Conservation (phyloP, 805 yeast genomes). For the Candida parachauliodes region DNA sequence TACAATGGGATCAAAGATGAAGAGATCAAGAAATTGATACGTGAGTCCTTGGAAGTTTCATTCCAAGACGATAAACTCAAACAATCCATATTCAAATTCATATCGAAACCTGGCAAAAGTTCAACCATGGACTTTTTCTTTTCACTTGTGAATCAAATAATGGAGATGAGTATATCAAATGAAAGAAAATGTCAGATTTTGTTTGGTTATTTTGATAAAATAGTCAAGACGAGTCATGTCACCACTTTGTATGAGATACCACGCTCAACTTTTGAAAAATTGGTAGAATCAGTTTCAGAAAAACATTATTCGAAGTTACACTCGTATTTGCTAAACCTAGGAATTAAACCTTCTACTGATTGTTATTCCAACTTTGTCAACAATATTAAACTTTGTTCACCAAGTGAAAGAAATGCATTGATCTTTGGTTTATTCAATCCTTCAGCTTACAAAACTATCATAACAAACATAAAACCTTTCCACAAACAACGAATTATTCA, state of each 20-base stretch:
- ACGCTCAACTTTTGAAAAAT: background rate
- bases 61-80: constrained; percentile 20
- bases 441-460: background rate
- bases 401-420: background rate
- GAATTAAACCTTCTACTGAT: background rate
- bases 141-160: background rate
- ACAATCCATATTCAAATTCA: constrained; percentile 23
- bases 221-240: constrained; percentile 1
- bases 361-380: background rate
- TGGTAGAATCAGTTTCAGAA: background rate
- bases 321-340: background rate
- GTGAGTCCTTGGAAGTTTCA: constrained; percentile 13
- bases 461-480: background rate
- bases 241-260: constrained; percentile 1
- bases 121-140: constrained; percentile 2
- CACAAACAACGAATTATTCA: background rate
- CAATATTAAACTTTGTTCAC: background rate
- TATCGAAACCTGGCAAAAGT: constrained; percentile 19
- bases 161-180: no score
- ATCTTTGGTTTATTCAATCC: constrained; percentile 2
- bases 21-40: constrained; percentile 13
- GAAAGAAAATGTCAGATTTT: background rate
- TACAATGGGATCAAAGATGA: constrained; percentile 19
- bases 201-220: constrained; percentile 4
- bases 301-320: background rate